Conservation (phyloP, 1,284 basidiomycete genomes). For the Wallemia mellicola region DNA sequence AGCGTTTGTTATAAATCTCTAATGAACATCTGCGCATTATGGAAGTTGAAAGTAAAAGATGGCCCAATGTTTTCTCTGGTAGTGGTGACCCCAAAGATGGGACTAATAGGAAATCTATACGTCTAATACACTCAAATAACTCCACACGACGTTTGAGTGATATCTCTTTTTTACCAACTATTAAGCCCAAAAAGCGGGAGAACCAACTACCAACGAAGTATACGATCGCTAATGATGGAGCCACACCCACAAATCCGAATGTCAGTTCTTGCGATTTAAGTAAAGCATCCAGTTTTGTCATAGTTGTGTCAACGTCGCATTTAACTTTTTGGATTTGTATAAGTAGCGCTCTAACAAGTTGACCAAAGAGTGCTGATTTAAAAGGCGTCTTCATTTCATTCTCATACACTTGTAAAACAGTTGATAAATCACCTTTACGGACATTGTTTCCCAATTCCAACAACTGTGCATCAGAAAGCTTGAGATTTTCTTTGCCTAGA, state of each 20-base stretch:
- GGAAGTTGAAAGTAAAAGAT: neutral
- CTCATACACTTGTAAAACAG: constrained; percentile 69
- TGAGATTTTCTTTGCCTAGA: constrained; percentile 48
- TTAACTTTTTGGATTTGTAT: constrained; percentile 94
- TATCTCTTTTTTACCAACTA: constrained; percentile 17
- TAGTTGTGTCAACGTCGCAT: constrained; percentile 69
- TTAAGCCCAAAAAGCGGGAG: constrained; percentile 21
- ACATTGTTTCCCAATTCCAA: constrained; percentile 33
- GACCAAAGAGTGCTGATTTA: constrained; percentile 47
- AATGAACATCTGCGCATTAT: neutral
- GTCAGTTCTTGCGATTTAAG: constrained; percentile 85
- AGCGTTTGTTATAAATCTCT: constrained; percentile 10
- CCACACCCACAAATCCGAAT: constrained; percentile 88
- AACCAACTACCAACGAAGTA: constrained; percentile 34
- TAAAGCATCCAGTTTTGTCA: constrained; percentile 64
- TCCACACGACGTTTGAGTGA: constrained; percentile 15
- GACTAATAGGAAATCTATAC: constrained; percentile 4
- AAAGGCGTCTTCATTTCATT: constrained; percentile 64
- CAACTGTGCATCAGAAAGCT: constrained; percentile 31
- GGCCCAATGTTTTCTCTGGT: constrained; percentile 7
- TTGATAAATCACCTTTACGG: constrained; percentile 52
- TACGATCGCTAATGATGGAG: constrained; percentile 54
- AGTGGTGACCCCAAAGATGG: constrained; percentile 8
- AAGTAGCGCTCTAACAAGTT: constrained; percentile 53
- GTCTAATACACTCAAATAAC: constrained; percentile 19